phyloP scores from a whole-genome alignment of 129 eudicot species.

The Flaveria brownii region DNA sequence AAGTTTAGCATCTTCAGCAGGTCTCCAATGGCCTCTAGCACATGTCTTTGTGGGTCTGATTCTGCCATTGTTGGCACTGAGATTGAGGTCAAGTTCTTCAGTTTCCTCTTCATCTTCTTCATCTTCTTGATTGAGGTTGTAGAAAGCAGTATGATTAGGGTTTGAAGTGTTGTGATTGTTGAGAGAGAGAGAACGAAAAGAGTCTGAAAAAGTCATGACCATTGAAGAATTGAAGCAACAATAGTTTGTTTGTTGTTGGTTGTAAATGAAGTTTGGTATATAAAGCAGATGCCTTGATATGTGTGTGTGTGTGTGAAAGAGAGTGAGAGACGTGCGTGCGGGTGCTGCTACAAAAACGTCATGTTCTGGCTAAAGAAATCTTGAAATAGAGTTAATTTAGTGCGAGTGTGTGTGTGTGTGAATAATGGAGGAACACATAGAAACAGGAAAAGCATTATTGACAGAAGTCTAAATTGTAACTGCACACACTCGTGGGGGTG shows the following conservation, averaged over 20 bases:
- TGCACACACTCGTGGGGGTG: slow-evolving; percentile 43
- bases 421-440: slow-evolving; percentile 35
- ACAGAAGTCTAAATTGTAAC: slow-evolving; percentile 34
- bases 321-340: slow-evolving; percentile 35
- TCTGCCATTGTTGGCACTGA: slow-evolving; percentile 41
- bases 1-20: slow-evolving; percentile 90
- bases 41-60: slow-evolving; percentile 54
- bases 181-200: slow-evolving; percentile 56
- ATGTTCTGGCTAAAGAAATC: slow-evolving; percentile 41
- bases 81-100: slow-evolving; percentile 53
- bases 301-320: slow-evolving; percentile 23
- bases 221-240: slow-evolving; percentile 8
- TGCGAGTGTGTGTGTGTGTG: slow-evolving; percentile 24
- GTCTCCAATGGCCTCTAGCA: slow-evolving; percentile 99
- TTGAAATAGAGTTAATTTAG: slow-evolving; percentile 24
- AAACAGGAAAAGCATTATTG: slow-evolving; percentile 39
- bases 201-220: slow-evolving; percentile 43
- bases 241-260: slow-evolving; percentile 15
- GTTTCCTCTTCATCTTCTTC: slow-evolving; percentile 39
- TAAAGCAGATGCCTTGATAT: slow-evolving; percentile 27
- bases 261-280: slow-evolving; percentile 27
- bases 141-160: slow-evolving; percentile 24
- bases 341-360: slow-evolving; percentile 41
- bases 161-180: slow-evolving; percentile 31
- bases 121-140: slow-evolving; percentile 26